A percentile compares a stretch with the other conserved stretches of the same genome.
These are phyloP conservation scores for Agrocybe pediades DNA, from an alignment of 768 basidiomycete genomes.

Conservation along the genomic window DNA sequence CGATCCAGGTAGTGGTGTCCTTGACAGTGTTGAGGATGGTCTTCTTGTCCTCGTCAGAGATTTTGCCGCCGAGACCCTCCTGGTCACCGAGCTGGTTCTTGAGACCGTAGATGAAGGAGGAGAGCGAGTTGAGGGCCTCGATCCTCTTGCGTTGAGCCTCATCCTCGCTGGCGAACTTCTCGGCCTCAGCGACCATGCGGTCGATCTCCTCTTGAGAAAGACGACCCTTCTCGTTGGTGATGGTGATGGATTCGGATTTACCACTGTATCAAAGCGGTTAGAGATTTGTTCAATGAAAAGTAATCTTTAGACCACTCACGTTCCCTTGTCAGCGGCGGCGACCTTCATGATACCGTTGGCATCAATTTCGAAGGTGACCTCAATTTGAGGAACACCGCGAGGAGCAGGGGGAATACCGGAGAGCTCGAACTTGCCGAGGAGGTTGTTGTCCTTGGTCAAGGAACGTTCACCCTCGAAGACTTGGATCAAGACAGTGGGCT, in stretches of 20 bases:
- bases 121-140: slow-evolving; percentile 81
- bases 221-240: slow-evolving; percentile 96
- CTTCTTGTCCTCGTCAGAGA: slow-evolving; percentile 82
- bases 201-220: slow-evolving; percentile 89
- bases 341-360: slow-evolving; percentile 97
- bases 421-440: slow-evolving; percentile 95
- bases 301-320: slow-evolving; percentile 45
- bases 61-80: slow-evolving; percentile 89
- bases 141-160: slow-evolving; percentile 80
- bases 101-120: slow-evolving; percentile 82
- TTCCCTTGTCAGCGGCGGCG: slow-evolving; percentile 90
- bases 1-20: slow-evolving; percentile 91
- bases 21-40: slow-evolving; percentile 79
- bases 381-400: slow-evolving; percentile 96
- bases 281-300: not conserved
- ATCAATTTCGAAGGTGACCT: slow-evolving; percentile 95
- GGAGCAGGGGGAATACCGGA: slow-evolving; percentile 92
- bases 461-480: slow-evolving; percentile 98
- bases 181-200: slow-evolving; percentile 93
- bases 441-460: slow-evolving; percentile 98
- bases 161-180: slow-evolving; percentile 85
- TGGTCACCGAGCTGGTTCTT: slow-evolving; percentile 86
- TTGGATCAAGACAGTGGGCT: slow-evolving; percentile 95
- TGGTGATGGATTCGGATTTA: slow-evolving; percentile 88
- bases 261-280: slow-evolving; percentile 47